Evolutionary conservation across 2,329 filamentous ascomycete genomes (phyloP).

Genomic region (Ustulina deusta): DNA sequence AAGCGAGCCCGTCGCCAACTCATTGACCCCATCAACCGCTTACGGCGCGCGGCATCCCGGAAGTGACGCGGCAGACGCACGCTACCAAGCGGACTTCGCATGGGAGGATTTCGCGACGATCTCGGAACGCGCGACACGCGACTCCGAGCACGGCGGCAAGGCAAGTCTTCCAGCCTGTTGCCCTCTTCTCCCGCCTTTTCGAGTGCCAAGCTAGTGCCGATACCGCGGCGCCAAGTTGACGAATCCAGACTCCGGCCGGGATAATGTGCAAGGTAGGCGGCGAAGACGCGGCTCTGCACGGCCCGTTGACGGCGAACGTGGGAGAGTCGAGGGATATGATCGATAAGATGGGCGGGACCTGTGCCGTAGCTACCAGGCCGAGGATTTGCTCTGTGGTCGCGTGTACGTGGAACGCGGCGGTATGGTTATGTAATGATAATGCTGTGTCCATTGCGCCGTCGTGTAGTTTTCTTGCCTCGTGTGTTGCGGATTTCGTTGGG

Average conservation of each 20-base stretch:
- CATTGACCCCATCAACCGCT: not conserved
- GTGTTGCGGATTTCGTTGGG: conserved; percentile 32
- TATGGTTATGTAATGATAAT: conserved; percentile 43
- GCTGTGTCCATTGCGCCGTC: not conserved
- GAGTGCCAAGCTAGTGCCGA: not conserved
- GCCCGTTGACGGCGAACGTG: not conserved
- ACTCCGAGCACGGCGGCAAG: not conserved
- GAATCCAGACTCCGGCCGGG: not conserved
- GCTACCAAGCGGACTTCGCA: conserved; percentile 10
- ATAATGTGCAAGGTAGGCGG: conserved; percentile 26
- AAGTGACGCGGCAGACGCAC: conserved; percentile 6
- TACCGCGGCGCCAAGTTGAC: not conserved
- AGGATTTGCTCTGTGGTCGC: conserved; percentile 23
- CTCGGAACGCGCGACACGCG: too few species aligned
- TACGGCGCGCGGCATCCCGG: not conserved
- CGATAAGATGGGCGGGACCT: not conserved
- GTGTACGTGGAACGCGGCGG: conserved; percentile 29
- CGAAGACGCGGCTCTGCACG: not conserved
- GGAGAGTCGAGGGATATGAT: conserved; percentile 7
- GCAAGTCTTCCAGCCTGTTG: not conserved
- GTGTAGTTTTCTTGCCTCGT: conserved; percentile 32
- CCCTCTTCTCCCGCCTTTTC: not conserved
- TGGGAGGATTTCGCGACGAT: conserved; percentile 9
- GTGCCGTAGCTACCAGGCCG: conserved; percentile 16
- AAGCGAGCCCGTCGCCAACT: too few species aligned